Conservation (phyloP, 805 yeast species). For the Metschnikowia lunata region DNA sequence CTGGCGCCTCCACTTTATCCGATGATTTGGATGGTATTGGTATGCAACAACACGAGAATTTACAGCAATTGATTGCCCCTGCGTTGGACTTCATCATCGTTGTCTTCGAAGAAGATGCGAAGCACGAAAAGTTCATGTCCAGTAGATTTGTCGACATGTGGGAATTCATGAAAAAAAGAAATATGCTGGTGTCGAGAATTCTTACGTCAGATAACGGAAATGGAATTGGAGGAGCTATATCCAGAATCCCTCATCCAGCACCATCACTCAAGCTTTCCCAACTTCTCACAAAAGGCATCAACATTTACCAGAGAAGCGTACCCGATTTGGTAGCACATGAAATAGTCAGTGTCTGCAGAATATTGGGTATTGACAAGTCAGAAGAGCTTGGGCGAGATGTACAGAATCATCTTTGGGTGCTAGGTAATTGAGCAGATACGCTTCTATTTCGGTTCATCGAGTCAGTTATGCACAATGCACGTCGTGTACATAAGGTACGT, state of each 20-base stretch:
- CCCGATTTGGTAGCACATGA: slow-evolving; percentile 37
- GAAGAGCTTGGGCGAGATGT: slow-evolving; percentile 21
- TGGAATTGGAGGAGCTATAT: neutral
- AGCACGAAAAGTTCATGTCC: slow-evolving; percentile 44
- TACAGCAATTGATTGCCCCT: slow-evolving; percentile 20
- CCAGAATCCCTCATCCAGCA: neutral
- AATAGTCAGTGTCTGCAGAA: slow-evolving; percentile 29
- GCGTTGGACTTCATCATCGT: slow-evolving; percentile 26
- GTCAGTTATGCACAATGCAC: neutral
- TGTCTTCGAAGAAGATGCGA: slow-evolving; percentile 27
- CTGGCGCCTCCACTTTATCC: slow-evolving; percentile 17
- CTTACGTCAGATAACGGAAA: neutral
- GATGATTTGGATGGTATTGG: slow-evolving; percentile 2
- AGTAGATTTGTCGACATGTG: slow-evolving; percentile 47
- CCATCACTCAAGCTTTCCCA: slow-evolving; percentile 18
- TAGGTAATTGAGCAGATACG: slow-evolving; percentile 2
- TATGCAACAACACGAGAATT: neutral
- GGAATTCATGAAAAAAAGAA: slow-evolving; percentile 20
- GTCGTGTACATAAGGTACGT: no score
- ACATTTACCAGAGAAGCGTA: slow-evolving; percentile 36
- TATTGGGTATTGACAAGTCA: slow-evolving; percentile 23
- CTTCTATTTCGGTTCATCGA: neutral
- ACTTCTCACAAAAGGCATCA: slow-evolving; percentile 33
- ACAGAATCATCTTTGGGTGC: slow-evolving; percentile 29
- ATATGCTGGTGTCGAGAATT: neutral